phyloP scores from a whole-genome alignment of 306 rosid species.

The Morella rubra region DNA sequence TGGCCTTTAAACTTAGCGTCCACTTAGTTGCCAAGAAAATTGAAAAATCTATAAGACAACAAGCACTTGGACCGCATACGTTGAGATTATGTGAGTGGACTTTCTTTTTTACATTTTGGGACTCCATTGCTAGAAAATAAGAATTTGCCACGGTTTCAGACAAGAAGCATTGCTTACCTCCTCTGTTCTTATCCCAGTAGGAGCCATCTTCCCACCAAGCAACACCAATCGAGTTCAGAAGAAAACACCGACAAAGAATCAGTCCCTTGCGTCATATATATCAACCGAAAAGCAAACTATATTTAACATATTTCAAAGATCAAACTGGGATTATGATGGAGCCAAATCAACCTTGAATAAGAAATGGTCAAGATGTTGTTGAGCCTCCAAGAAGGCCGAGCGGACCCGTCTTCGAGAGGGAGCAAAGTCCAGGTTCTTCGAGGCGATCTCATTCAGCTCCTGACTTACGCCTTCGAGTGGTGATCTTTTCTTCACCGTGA shows the following conservation, averaged over 20 bases:
- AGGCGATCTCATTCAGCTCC: conserved; percentile 55
- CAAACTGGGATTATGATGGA: neutral
- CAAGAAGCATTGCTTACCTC: conserved; percentile 57
- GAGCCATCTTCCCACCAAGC: conserved; percentile 60
- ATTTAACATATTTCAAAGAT: neutral
- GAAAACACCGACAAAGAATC: conserved; percentile 8
- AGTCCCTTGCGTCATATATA: conserved; percentile 10
- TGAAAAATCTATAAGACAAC: neutral
- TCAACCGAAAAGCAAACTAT: neutral
- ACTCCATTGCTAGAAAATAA: neutral
- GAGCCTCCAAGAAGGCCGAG: conserved; percentile 52
- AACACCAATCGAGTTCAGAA: conserved; percentile 19
- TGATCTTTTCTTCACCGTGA: conserved; percentile 37
- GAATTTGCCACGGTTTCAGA: neutral
- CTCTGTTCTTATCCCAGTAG: conserved; percentile 68
- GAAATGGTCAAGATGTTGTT: conserved; percentile 62
- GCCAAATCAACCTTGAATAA: conserved; percentile 56
- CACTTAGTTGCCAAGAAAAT: neutral
- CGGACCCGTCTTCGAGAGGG: conserved; percentile 63
- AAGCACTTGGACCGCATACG: neutral
- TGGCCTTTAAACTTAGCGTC: neutral
- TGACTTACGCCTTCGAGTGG: conserved; percentile 51
- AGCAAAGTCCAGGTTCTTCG: conserved; percentile 62
- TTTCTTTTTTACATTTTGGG: neutral
- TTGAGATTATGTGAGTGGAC: neutral